Evolutionary conservation across 2,329 filamentous ascomycete species (phyloP), one percentile per base, ranked within the genome.

Genomic region (Alternaria viburni): DNA sequence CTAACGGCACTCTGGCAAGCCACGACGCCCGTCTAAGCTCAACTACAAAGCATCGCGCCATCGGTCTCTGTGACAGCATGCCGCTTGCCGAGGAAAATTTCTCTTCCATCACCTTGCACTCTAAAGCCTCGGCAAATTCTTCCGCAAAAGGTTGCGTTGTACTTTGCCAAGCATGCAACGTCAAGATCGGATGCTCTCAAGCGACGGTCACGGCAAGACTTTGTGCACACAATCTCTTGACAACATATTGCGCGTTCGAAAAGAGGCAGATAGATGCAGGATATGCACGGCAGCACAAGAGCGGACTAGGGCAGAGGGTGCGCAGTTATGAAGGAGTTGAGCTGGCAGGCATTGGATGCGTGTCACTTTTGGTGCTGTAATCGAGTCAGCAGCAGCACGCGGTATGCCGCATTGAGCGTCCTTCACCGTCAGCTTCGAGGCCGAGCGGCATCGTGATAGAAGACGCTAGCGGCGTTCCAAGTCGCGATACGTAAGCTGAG

Each of bases 391-490:
- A 59, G 43, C 61, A 56, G 61, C 67, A 60, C 45, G 47, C 73
- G 74, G 73, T 49, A 67, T 75, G 67, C 74, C 74, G 61, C 60
- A 65, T 75, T 71, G 59, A 68, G 70, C 56, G 45, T 46, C 57
- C 30, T 52, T 65, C 67, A 68, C 55, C 59, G 62, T 69, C 69
- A 69, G 66, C 62, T 52, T 58, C 28, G 17, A 46, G 51, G 43
- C 43, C 59, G 44, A 49, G 45, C 59, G 59, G 60, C 62, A 59
- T 60, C 54, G 58, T 68, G 60, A 57, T 30, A 54, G 56, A 45
- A 26, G 28, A 62, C 66, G 64, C 66, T 68, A 68, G 52, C 49
- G 25, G 57, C 60, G 57, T 57, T 50, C 45, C 61, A 28, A 25
- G 45, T 43, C 44, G 46, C 41, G 46, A 59, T 66, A 43, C 59